Base-by-base conservation (phyloP, 1,139 yeast species). In the Suzukiozyma palmioleophila region DNA sequence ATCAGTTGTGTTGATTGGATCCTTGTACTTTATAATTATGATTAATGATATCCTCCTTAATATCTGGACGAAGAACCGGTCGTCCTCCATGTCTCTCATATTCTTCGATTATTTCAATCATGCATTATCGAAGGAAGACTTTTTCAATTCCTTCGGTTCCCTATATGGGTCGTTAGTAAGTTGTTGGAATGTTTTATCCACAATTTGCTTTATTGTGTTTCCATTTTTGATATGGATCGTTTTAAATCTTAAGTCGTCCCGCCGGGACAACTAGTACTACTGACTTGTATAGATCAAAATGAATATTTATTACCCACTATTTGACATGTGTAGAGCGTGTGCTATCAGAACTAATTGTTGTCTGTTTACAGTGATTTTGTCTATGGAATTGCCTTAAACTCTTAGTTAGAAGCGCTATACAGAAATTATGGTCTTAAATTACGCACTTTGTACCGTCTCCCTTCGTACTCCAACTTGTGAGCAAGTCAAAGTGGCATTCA, bases 161-260 rank as follows among this genome's bases (percentile, higher is more conserved):
- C 12, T 33, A 13, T 33, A 33, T 25, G 11, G 25, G 14, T 16
- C 36, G 10, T 12, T 33, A 15, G 16, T 26, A 16, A 14, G 26
- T 26, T 33, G 36, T 21, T 33, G 36, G 36, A 33, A 8, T 16
- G 36, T 33, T 6, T 33, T 33, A 30, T 14, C 27, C 14, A 14
- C 14, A 12, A n/a, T 28, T 10, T 28, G 31, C 16, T 28, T 28
- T 28, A 13, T 28, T 28, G 16, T 28, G 9, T 28, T 28, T 13
- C 31, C 31, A 12, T 28, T 28, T 6, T 28, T 28, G 14, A 28
- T 28, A 12, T 28, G 31, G 31, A n/a, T 28, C 7, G 16, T 28
- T 3, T 28, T 28, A 8, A 28, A 13, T 13, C 10, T 28, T 6
- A 28, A 28, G n/a, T 28, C 14, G 16, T 28, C 31, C n/a, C 16